These are phyloP conservation scores for Dissophora globulifera DNA, from an alignment of 192 early-diverging fungal species.

Conservation along the genomic window DNA sequence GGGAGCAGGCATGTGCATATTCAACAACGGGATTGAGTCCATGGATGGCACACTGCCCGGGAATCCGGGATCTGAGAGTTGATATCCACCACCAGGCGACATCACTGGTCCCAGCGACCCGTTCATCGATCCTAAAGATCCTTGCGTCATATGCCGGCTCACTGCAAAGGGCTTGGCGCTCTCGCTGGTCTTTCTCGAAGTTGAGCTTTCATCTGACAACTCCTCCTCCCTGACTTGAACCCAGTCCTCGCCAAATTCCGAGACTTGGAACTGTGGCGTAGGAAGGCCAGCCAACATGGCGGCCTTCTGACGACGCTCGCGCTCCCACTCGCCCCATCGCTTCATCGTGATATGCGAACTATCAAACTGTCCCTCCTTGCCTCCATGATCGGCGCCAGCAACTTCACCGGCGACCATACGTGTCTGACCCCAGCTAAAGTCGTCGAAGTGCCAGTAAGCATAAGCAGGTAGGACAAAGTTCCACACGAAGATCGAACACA, in stretches of 20 bases:
- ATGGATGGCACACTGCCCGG: background rate
- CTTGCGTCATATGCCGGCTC: slow-evolving; percentile 26
- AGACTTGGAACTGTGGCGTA: slow-evolving; percentile 45
- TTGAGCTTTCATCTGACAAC: slow-evolving; percentile 45
- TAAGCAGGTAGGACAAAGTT: slow-evolving; percentile 80
- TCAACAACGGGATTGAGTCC: slow-evolving; percentile 49
- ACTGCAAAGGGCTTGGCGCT: slow-evolving; percentile 37
- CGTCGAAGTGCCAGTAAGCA: slow-evolving; percentile 89
- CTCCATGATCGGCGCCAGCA: slow-evolving; percentile 70
- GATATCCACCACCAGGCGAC: slow-evolving; percentile 9
- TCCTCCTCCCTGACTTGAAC: slow-evolving; percentile 31
- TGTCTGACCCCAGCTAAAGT: slow-evolving; percentile 79
- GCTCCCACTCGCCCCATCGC: slow-evolving; percentile 74
- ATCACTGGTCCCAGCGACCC: too few species aligned
- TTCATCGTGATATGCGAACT: slow-evolving; percentile 75
- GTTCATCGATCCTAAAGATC: slow-evolving; percentile 25
- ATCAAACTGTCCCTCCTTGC: slow-evolving; percentile 74
- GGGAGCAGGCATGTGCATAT: slow-evolving; percentile 44
- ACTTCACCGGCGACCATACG: slow-evolving; percentile 72
- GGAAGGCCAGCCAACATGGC: slow-evolving; percentile 61
- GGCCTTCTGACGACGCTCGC: slow-evolving; percentile 51
- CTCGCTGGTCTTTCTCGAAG: slow-evolving; percentile 35
- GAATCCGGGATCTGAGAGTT: slow-evolving; percentile 29
- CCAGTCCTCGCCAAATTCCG: slow-evolving; percentile 51
- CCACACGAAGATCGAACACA: slow-evolving; percentile 76